Evolutionary conservation across 495 filamentous ascomycete genomes (phyloP), one percentile per base, ranked within the genome.

Genomic region (Daldinia grandis): DNA sequence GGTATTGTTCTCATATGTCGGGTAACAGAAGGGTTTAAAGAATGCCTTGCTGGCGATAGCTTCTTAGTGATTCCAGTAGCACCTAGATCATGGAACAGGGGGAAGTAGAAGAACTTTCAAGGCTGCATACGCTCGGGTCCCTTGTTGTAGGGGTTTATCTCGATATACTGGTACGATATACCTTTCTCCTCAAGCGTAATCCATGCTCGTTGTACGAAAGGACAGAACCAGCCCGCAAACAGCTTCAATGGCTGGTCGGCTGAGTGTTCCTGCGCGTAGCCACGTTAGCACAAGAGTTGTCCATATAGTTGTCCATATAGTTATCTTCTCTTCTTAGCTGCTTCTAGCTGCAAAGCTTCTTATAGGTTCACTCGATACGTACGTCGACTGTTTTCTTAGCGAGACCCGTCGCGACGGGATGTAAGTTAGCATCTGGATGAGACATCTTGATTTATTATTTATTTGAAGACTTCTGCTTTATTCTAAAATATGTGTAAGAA

Each of bases 201-300:
- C 83, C 86, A 89, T n/a, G 82, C 82, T 8, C 86, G 81, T 74
- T 90, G 87, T 9, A 88, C 81, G 62, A 81, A 86, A 60, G 81
- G 81, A 70, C 80, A 85, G 75, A 89, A 90, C 87, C 87, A 91
- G 73, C 86, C 88, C 6, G 85, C 79, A 79, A 88, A 90, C n/a
- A 90, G 76, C 74, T 88, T 88, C 42, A 90, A 72, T n/a, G 81
- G 79, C 66, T 87, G 79, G 50, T 84, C 81, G 55, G 78, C 73
- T 54, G 82, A 72, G 62, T 88, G 86, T 51, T 82, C 38, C 74
- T 65, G 12, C 27, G 28, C 14, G 19, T 17, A 19, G 30, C 14
- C 9, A 30, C 14, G 14, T 58, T 28, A 58, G 56, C 56, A 28
- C 30, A 12, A 7, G 15, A 9, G n/a, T n/a, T n/a, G n/a, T n/a